phyloP scores from a whole-genome alignment of 2,329 filamentous ascomycete species.

The Fusarium denticulatum region DNA sequence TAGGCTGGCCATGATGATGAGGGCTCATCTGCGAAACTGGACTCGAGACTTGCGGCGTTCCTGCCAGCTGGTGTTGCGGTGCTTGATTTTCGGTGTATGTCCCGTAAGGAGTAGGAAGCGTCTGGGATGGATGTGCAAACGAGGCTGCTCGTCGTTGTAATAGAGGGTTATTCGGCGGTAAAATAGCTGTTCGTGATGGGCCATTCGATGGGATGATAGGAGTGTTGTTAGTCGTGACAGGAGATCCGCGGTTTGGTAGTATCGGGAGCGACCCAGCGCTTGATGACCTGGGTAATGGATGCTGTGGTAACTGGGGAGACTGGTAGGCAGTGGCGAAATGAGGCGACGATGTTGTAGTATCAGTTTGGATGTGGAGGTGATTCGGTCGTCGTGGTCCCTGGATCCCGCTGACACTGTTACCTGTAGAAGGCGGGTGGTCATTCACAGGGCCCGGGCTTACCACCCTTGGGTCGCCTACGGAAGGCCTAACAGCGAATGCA shows the following conservation, averaged over 20 bases:
- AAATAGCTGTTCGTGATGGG: not conserved
- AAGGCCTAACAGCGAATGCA: not conserved
- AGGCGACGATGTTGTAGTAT: not conserved
- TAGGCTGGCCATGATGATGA: conserved; percentile 1
- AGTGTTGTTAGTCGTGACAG: conserved; percentile 2
- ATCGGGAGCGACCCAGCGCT: conserved; percentile 6
- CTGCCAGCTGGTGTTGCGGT: conserved; percentile 4
- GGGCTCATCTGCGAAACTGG: not conserved
- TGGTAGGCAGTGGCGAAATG: conserved; percentile 1
- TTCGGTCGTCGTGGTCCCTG: conserved; percentile 10
- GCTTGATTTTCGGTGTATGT: not conserved
- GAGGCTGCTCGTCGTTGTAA: conserved; percentile 25
- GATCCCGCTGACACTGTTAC: not conserved
- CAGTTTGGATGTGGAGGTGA: conserved; percentile 10
- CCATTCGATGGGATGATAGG: conserved; percentile 6
- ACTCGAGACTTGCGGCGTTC: conserved; percentile 1
- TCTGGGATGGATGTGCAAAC: conserved; percentile 22
- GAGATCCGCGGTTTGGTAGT: conserved; percentile 8
- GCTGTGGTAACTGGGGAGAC: conserved; percentile 13
- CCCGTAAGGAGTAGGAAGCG: conserved; percentile 2
- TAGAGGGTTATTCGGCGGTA: conserved; percentile 7
- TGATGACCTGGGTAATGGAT: not conserved
- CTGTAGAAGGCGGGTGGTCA: not conserved
- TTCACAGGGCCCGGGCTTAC: conserved; percentile 10
- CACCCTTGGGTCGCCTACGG: conserved; percentile 1